phyloP scores from a whole-genome alignment of 1,284 basidiomycete genomes.

The Trametes pubescens region DNA sequence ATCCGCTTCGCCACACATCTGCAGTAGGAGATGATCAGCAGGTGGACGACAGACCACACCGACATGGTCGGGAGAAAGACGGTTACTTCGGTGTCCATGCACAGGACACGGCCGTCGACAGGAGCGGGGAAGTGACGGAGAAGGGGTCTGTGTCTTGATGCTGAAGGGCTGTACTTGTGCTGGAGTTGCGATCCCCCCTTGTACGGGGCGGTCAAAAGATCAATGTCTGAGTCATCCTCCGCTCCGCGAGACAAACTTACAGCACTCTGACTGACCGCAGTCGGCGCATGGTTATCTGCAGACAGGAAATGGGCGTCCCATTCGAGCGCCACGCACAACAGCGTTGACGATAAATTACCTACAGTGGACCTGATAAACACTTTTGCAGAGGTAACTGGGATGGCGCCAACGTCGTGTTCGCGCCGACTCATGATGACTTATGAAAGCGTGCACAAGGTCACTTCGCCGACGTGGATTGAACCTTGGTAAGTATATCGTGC shows the following conservation, averaged over 20 bases:
- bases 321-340: not conserved
- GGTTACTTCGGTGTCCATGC: not conserved
- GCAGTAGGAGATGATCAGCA: not conserved
- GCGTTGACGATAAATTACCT: not conserved
- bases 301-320: not conserved
- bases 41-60: not conserved
- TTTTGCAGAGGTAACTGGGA: not conserved
- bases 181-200: not conserved
- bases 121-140: not conserved
- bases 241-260: not conserved
- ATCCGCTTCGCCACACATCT: not conserved
- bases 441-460: no score
- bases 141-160: not conserved
- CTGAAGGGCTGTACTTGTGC: not conserved
- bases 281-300: not conserved
- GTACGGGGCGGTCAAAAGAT: not conserved
- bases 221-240: constrained; percentile 7
- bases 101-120: not conserved
- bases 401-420: not conserved
- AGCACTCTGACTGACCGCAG: constrained; percentile 11
- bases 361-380: not conserved
- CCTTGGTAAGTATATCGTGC: no score
- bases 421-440: no score
- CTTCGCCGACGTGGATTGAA: no score
- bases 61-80: not conserved